phyloP scores from a whole-genome alignment of 192 early-diverging fungal genomes.

The Phycomyces nitens region DNA sequence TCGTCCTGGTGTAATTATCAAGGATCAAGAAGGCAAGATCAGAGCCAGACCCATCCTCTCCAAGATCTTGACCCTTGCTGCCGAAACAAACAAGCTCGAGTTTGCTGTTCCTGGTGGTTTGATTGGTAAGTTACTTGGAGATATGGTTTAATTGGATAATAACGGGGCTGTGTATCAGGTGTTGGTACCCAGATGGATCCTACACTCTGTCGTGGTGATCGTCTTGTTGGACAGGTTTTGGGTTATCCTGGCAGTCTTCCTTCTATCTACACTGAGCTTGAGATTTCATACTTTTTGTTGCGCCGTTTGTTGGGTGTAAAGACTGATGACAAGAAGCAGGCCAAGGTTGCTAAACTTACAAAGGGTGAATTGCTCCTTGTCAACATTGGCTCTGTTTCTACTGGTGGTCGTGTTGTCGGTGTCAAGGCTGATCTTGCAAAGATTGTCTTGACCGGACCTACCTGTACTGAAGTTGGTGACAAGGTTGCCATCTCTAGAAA shows the following conservation, averaged over 20 bases:
- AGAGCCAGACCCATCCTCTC: slow-evolving; percentile 83
- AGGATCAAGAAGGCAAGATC: slow-evolving; percentile 79
- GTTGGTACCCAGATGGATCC: slow-evolving; percentile 96
- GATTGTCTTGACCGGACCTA: slow-evolving; percentile 83
- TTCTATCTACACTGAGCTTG: slow-evolving; percentile 88
- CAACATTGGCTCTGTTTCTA: slow-evolving; percentile 91
- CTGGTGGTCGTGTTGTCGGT: slow-evolving; percentile 87
- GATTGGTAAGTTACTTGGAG: slow-evolving; percentile 59
- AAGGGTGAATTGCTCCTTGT: slow-evolving; percentile 92
- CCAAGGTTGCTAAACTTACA: slow-evolving; percentile 85
- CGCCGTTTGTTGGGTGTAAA: slow-evolving; percentile 93
- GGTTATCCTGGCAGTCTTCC: slow-evolving; percentile 88
- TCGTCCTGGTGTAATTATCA: slow-evolving; percentile 87
- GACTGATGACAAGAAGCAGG: slow-evolving; percentile 93
- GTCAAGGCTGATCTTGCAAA: slow-evolving; percentile 92
- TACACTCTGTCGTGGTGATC: slow-evolving; percentile 90
- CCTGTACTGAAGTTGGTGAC: slow-evolving; percentile 93
- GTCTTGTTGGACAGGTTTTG: slow-evolving; percentile 92
- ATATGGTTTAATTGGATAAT: not conserved
- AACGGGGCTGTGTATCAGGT: slow-evolving; percentile 28
- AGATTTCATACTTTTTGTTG: slow-evolving; percentile 94
- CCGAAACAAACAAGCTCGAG: slow-evolving; percentile 86
- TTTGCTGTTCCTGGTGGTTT: slow-evolving; percentile 98
- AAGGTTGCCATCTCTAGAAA: slow-evolving; percentile 93
- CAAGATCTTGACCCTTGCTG: slow-evolving; percentile 76